Conservation (phyloP, 306 rosid genomes). For the Cicer chorassanicum region DNA sequence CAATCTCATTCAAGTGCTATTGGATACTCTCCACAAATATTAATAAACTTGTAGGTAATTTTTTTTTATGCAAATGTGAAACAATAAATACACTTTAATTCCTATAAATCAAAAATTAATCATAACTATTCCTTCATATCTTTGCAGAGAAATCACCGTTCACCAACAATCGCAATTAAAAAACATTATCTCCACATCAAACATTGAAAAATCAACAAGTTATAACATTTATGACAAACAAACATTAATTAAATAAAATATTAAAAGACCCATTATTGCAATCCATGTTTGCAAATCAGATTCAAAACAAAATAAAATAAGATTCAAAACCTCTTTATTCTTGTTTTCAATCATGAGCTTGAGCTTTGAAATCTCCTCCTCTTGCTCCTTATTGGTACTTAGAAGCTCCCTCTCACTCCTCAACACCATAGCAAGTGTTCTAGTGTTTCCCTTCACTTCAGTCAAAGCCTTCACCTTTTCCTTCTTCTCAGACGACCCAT, state of each 20-base stretch:
- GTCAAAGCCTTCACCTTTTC: constrained; percentile 84
- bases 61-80: neutral
- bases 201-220: neutral
- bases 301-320: neutral
- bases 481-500: constrained; percentile 48
- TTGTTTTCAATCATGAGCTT: constrained; percentile 65
- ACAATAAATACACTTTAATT: neutral
- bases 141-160: neutral
- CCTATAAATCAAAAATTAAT: neutral
- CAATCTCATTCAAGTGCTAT: no score
- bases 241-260: neutral
- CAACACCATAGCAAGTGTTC: constrained; percentile 89
- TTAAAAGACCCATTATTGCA: neutral
- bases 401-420: constrained; percentile 97
- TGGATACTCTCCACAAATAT: neutral
- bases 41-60: neutral
- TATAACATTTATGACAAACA: neutral
- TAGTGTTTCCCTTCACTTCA: constrained; percentile 85
- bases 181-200: neutral
- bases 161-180: neutral
- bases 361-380: constrained; percentile 61
- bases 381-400: constrained; percentile 69
- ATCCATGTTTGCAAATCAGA: constrained; percentile 18
- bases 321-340: constrained; percentile 75
- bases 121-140: neutral